phyloP scores from a whole-genome alignment of 495 filamentous ascomycete species.

The Penicillium goetzii region DNA sequence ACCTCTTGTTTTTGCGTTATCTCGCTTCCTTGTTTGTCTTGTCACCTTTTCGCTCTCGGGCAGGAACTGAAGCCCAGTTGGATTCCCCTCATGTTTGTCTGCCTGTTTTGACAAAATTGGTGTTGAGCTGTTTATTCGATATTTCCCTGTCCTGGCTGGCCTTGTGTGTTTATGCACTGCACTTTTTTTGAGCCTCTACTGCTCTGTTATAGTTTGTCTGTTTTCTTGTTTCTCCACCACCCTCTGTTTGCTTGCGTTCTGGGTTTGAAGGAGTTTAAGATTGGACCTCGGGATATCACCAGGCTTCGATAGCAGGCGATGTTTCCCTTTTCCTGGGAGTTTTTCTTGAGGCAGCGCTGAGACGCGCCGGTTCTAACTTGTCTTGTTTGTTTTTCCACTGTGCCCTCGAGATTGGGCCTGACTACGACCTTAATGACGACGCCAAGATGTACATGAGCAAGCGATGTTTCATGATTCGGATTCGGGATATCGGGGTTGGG shows the following conservation, averaged over 20 bases:
- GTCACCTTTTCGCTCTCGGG: conserved; percentile 2
- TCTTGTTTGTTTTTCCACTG: conserved; percentile 32
- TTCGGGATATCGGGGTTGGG: conserved; percentile 32
- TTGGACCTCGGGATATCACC: conserved; percentile 21
- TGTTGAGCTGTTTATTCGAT: background rate
- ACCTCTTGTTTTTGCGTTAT: background rate
- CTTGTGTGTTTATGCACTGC: conserved; percentile 6
- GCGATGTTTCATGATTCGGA: conserved; percentile 44
- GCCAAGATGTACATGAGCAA: conserved; percentile 53
- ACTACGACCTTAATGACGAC: conserved; percentile 52
- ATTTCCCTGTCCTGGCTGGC: background rate
- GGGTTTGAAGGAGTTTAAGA: conserved; percentile 25
- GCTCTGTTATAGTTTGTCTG: conserved; percentile 16
- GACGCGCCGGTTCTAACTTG: conserved; percentile 34
- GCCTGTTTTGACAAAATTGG: conserved; percentile 1
- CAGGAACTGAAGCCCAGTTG: background rate
- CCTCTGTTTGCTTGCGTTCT: conserved; percentile 25
- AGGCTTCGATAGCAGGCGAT: conserved; percentile 26
- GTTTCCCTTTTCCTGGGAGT: conserved; percentile 36
- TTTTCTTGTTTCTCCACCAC: conserved; percentile 15
- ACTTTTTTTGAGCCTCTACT: background rate
- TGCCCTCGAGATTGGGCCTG: conserved; percentile 40
- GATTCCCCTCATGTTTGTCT: conserved; percentile 4
- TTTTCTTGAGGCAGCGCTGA: conserved; percentile 31
- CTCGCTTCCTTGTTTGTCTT: conserved; percentile 2